Evolutionary conservation across 1,139 yeast species (phyloP).

Genomic region (Geotrichum australiense): DNA sequence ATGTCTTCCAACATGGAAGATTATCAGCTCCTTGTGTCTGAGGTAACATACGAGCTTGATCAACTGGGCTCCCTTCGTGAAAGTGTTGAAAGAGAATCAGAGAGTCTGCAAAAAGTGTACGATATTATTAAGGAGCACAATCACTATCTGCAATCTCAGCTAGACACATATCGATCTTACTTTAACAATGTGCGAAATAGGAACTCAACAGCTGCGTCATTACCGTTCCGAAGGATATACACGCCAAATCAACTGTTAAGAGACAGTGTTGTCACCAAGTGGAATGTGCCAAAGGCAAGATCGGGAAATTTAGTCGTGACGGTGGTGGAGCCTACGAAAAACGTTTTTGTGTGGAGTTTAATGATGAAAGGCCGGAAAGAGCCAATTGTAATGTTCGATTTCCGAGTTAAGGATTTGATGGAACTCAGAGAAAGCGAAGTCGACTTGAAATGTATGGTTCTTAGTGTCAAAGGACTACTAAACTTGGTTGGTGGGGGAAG

Average conservation of each 20-base stretch:
- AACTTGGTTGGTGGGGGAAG: slow-evolving; percentile 21
- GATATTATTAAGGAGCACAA: slow-evolving; percentile 36
- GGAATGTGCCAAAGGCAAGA: slow-evolving; percentile 30
- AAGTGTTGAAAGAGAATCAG: slow-evolving; percentile 33
- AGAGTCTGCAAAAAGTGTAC: slow-evolving; percentile 34
- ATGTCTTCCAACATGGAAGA: slow-evolving; percentile 31
- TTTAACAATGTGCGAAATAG: slow-evolving; percentile 36
- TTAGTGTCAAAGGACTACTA: slow-evolving; percentile 27
- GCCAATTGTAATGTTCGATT: slow-evolving; percentile 30
- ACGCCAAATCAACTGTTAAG: slow-evolving; percentile 30
- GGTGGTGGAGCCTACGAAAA: slow-evolving; percentile 34
- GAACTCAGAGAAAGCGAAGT: slow-evolving; percentile 32
- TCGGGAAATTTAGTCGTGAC: slow-evolving; percentile 24
- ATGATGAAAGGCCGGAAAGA: slow-evolving; percentile 32
- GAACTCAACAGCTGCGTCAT: slow-evolving; percentile 23
- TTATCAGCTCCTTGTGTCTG: slow-evolving; percentile 31
- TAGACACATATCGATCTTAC: slow-evolving; percentile 37
- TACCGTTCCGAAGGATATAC: slow-evolving; percentile 28
- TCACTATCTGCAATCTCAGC: slow-evolving; percentile 34
- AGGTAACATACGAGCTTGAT: slow-evolving; percentile 35
- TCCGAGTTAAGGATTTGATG: slow-evolving; percentile 35
- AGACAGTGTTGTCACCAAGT: slow-evolving; percentile 31
- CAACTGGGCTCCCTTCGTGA: slow-evolving; percentile 35
- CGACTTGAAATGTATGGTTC: slow-evolving; percentile 32
- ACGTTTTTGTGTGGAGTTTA: slow-evolving; percentile 34